Conservation (phyloP, 2,329 filamentous ascomycete genomes). For the Microdochium nivale region DNA sequence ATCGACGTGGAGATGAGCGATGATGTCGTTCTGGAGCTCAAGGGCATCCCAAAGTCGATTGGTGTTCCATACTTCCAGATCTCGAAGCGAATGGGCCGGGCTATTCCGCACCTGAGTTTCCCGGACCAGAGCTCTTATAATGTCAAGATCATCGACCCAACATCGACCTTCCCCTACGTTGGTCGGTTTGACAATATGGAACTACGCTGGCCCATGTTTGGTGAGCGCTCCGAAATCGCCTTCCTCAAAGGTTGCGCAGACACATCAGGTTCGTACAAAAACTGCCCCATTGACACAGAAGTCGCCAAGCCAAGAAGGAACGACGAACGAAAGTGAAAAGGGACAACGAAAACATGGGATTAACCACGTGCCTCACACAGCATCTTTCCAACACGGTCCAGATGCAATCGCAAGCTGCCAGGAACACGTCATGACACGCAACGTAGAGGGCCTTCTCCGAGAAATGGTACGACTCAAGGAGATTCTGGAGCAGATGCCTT, state of each 20-base stretch:
- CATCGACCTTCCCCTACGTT: conserved; percentile 39
- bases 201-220: conserved; percentile 44
- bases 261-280: conserved; percentile 24
- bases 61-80: conserved; percentile 22
- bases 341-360: no score
- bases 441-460: conserved; percentile 38
- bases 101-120: conserved; percentile 41
- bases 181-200: conserved; percentile 44
- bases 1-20: conserved; percentile 37
- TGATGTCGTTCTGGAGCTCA: conserved; percentile 38
- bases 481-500: conserved; percentile 43
- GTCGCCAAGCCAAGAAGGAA: no score
- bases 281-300: no score
- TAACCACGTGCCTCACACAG: conserved; percentile 11
- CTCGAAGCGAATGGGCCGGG: background rate
- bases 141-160: conserved; percentile 37
- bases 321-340: no score
- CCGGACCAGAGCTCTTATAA: conserved; percentile 46
- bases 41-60: conserved; percentile 38
- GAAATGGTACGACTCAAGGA: conserved; percentile 43
- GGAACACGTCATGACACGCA: conserved; percentile 43
- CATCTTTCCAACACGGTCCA: conserved; percentile 40
- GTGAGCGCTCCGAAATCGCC: conserved; percentile 39
- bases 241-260: conserved; percentile 42
- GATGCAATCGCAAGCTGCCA: conserved; percentile 44